phyloP scores from a whole-genome alignment of 176 grass and related monocot genomes.

The Carex myosuroides region DNA sequence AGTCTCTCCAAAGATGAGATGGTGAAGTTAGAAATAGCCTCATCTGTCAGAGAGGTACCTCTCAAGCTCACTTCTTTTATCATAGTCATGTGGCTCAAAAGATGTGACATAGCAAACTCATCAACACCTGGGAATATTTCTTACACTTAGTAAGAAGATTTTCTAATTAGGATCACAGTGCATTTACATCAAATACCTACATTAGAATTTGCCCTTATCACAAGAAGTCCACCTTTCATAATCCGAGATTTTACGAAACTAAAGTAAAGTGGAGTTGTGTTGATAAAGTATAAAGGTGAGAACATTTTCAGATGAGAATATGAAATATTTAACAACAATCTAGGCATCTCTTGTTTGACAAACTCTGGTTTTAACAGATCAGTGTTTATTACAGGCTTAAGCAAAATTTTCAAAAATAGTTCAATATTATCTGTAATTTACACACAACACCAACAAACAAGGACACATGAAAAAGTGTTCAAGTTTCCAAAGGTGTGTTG shows the following conservation, averaged over 20 bases:
- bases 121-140: slow-evolving; percentile 12
- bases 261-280: neutral
- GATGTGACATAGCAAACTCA: neutral
- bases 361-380: neutral
- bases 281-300: neutral
- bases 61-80: slow-evolving; percentile 37
- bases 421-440: neutral
- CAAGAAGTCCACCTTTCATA: neutral
- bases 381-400: neutral
- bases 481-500: neutral
- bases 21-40: slow-evolving; percentile 36
- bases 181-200: neutral
- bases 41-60: slow-evolving; percentile 53
- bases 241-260: neutral
- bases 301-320: neutral
- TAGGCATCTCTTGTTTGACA: neutral
- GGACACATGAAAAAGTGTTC: neutral
- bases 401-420: neutral
- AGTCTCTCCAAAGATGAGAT: slow-evolving; percentile 54
- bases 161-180: neutral
- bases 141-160: neutral
- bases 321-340: neutral
- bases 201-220: neutral
- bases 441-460: neutral
- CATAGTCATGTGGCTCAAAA: slow-evolving; percentile 15